A percentile compares a stretch with the other conserved stretches of the same genome.
phyloP scores from a whole-genome alignment of 192 early-diverging fungal genomes.

The Coemansia asiatica region DNA sequence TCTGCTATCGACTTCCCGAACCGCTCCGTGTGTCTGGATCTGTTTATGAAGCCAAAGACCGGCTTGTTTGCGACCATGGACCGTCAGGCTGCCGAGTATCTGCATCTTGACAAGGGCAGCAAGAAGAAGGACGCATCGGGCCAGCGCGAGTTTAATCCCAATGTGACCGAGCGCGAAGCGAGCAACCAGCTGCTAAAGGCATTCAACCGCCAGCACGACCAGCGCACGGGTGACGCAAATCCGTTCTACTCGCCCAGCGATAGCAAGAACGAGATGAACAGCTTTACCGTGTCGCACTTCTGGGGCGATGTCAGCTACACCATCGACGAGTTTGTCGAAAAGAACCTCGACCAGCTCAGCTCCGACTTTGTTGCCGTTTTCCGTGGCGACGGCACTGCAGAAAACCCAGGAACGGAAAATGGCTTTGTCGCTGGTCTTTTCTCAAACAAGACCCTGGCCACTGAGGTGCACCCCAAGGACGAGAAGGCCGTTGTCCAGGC shows the following conservation, averaged over 20 bases:
- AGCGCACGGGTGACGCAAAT: constrained; percentile 32
- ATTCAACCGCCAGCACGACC: constrained; percentile 48
- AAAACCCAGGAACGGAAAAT: constrained; percentile 63
- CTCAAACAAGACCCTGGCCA: constrained; percentile 68
- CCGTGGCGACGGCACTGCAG: constrained; percentile 60
- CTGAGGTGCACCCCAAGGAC: constrained; percentile 77
- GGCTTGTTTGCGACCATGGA: constrained; percentile 80
- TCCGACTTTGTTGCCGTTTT: constrained; percentile 84
- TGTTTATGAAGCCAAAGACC: constrained; percentile 66
- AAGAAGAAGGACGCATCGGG: constrained; percentile 24
- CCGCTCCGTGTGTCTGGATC: constrained; percentile 67
- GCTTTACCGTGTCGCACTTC: constrained; percentile 48
- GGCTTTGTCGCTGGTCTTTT: constrained; percentile 78
- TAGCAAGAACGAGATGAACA: constrained; percentile 57
- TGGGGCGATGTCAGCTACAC: constrained; percentile 64
- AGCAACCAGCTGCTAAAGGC: constrained; percentile 51
- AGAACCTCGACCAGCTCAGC: constrained; percentile 78
- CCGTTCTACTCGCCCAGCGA: constrained; percentile 43
- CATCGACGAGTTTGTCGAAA: constrained; percentile 77
- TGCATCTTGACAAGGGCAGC: constrained; percentile 27
- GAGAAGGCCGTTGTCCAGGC: constrained; percentile 73
- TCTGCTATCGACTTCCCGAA: constrained; percentile 60
- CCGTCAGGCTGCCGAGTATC: constrained; percentile 56
- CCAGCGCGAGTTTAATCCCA: constrained; percentile 44
- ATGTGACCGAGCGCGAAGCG: constrained; percentile 43